Conservation (phyloP, 192 early-diverging fungal species). For the Haplosporangium gracile region DNA sequence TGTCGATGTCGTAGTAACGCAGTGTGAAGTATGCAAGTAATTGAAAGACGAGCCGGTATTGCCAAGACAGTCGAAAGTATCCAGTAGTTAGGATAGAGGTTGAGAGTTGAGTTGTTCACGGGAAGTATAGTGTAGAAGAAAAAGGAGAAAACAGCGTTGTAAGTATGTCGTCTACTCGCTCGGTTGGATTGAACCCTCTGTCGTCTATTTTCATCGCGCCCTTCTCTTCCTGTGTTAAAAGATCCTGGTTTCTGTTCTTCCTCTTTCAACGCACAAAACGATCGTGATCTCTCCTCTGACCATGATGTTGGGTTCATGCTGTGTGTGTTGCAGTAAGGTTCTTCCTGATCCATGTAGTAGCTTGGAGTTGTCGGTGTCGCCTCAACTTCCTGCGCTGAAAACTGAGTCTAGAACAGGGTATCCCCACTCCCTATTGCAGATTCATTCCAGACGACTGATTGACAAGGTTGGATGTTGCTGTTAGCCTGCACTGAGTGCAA, state of each 20-base stretch:
- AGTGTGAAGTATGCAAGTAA: neutral
- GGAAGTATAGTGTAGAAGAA: slow-evolving; percentile 16
- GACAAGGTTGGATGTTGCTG: neutral
- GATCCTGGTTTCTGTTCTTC: neutral
- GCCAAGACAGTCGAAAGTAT: neutral
- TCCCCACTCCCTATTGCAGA: neutral
- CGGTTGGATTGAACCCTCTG: neutral
- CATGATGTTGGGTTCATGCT: slow-evolving; percentile 9
- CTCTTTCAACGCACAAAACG: neutral
- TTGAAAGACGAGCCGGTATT: slow-evolving; percentile 8
- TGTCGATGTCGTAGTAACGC: neutral
- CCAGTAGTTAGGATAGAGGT: neutral
- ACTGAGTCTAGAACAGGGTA: neutral
- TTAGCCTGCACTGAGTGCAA: neutral
- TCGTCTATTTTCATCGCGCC: neutral
- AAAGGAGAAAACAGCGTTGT: neutral
- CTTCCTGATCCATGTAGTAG: neutral
- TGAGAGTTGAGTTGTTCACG: slow-evolving; percentile 26
- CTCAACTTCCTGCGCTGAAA: neutral
- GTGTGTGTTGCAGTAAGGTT: neutral
- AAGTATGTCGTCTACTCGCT: neutral
- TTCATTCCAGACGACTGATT: neutral
- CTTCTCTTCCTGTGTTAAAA: neutral
- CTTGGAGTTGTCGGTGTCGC: neutral
- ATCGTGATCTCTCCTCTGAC: neutral